Evolutionary conservation across 202 grass and related monocot genomes (phyloP).

Genomic region (Dendrocalamus latiflorus): DNA sequence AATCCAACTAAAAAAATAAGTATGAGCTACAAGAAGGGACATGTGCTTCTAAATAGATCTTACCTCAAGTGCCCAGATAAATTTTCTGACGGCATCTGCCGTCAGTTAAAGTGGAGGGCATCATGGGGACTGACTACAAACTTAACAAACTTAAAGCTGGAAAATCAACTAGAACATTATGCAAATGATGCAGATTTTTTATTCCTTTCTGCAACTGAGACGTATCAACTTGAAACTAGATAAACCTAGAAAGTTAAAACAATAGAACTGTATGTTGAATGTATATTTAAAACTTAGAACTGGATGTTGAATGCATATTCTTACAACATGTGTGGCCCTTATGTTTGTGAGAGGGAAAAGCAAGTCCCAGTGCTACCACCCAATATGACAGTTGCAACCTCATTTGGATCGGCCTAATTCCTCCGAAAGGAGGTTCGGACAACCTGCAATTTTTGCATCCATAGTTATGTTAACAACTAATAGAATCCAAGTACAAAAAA

Average conservation of each 20-base stretch:
- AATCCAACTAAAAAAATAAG: background rate
- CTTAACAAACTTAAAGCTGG: background rate
- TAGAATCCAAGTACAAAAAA: background rate
- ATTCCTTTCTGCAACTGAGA: too few relatives aligned
- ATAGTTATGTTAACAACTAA: background rate
- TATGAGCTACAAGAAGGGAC: background rate
- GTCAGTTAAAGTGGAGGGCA: conserved; percentile 29
- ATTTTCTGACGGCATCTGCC: conserved; percentile 75
- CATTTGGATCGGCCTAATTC: conserved; percentile 66
- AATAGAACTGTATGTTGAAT: too few relatives aligned
- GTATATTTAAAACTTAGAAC: too few relatives aligned
- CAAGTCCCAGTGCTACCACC: conserved; percentile 63
- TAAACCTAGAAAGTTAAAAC: background rate
- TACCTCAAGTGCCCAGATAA: conserved; percentile 84
- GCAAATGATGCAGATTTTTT: background rate
- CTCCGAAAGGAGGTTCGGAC: conserved; percentile 40
- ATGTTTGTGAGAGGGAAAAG: conserved; percentile 91
- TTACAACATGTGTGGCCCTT: conserved; percentile 88
- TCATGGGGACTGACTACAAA: background rate
- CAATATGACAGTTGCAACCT: conserved; percentile 73
- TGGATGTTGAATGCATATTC: background rate
- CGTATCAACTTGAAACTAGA: background rate
- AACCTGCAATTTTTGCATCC: conserved; percentile 8
- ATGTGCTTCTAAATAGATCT: background rate
- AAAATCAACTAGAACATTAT: background rate